Percentiles rank a stretch among this genome's conserved stretches.
These are phyloP conservation scores for Clavariopsis aquatica DNA, from an alignment of 495 filamentous ascomycete genomes.

Conservation along the genomic window DNA sequence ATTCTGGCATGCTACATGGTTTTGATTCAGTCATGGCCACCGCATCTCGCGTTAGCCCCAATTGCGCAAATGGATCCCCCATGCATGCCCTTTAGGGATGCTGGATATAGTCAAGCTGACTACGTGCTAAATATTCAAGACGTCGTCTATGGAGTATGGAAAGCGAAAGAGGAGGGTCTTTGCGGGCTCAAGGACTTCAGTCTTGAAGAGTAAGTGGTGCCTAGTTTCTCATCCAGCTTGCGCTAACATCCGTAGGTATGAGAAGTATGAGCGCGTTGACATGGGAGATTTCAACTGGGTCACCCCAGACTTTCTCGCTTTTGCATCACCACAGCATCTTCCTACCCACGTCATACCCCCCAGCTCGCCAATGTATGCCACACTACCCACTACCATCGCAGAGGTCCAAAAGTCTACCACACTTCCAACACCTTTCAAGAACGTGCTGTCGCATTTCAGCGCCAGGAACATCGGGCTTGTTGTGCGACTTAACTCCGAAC, in stretches of 20 bases:
- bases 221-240: constrained; percentile 9
- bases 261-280: constrained; percentile 91
- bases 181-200: constrained; percentile 87
- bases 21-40: constrained; percentile 97
- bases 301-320: constrained; percentile 89
- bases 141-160: constrained; percentile 98
- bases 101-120: constrained; percentile 97
- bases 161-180: constrained; percentile 89
- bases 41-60: constrained; percentile 93
- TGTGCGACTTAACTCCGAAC: constrained; percentile 89
- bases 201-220: constrained; percentile 77
- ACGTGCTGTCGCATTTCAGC: constrained; percentile 85
- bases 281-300: constrained; percentile 99
- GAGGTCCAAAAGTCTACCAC: constrained; percentile 62
- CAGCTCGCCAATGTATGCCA: constrained; percentile 68
- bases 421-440: constrained; percentile 85
- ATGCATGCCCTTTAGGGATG: constrained; percentile 97
- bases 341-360: constrained; percentile 69
- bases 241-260: constrained; percentile 60
- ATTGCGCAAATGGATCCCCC: constrained; percentile 95
- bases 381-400: constrained; percentile 66
- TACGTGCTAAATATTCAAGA: constrained; percentile 94
- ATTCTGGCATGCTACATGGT: constrained; percentile 96
- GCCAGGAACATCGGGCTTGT: constrained; percentile 87
- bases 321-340: constrained; percentile 87